Evolutionary conservation across 495 filamentous ascomycete species (phyloP), one percentile per base, ranked within the genome.

Genomic region (Penicillium cataractarum): DNA sequence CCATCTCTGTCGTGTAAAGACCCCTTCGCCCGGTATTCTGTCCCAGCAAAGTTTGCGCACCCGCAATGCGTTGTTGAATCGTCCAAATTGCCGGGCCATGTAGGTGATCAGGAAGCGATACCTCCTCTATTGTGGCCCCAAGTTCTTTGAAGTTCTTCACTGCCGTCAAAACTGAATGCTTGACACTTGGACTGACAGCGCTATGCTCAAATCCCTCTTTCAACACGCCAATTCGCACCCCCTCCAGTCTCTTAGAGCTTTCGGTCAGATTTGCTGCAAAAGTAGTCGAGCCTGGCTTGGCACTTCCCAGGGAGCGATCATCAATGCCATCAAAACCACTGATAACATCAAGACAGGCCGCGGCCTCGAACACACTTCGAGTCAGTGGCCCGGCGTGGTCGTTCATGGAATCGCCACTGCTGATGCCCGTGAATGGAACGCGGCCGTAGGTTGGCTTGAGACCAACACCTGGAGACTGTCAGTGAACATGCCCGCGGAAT

Each of bases 301-400:
- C 72, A 55, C 78, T 73, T n/a, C 75, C 66, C n/a, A 80, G 12
- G 39, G 78, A 77, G 8, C 82, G 74, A 63, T 87, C 84, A 62
- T 88, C 85, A 46, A 86, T 83, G 3, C 81, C 82, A 60, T 88
- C 85, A 24, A 78, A 78, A 8, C 84, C 85, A 31, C 80, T 77
- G 54, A 88, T 81, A 0, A 73, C 78, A 59, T 86, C 78, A 13
- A 87, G 74, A 19, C 84, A 76, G 26, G 68, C 54, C 7, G 85
- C 84, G 54, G 73, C 74, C 21, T 88, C 85, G 21, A 80, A 67
- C 0, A 82, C 80, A 6, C 65, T 84, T 35, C 69, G 75, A 6
- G 82, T 70, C 71, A 87, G 79, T 1, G 82, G 82, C 0, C 81
- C 82, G 15, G 65, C 70, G 52, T 82, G 82, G 58, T 85, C 81